These are phyloP conservation scores for Cenchrus purpureus DNA, from an alignment of 176 grass and related monocot genomes.

Conservation along the genomic window DNA sequence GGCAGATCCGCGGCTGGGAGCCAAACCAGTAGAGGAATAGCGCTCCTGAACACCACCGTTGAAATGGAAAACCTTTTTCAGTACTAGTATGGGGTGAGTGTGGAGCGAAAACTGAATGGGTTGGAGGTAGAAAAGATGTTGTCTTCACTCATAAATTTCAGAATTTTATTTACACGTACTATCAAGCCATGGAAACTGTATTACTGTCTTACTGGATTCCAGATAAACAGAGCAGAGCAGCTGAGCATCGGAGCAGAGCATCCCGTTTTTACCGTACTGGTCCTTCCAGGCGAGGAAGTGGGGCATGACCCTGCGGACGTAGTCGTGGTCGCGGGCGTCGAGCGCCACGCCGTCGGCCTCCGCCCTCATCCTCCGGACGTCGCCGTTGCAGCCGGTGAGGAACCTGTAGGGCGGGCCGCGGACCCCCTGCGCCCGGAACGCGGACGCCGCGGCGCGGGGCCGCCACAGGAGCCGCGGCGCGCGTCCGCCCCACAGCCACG, in stretches of 20 bases:
- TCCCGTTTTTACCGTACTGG: slow-evolving; percentile 40
- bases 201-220: not conserved
- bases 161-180: not conserved
- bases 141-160: too few relatives aligned
- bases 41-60: slow-evolving; percentile 28
- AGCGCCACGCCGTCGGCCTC: slow-evolving; percentile 3
- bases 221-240: not conserved
- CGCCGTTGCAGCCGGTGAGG: slow-evolving; percentile 31
- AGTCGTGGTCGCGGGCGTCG: slow-evolving; percentile 46
- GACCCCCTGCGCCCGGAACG: slow-evolving; percentile 47
- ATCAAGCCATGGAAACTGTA: not conserved
- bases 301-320: slow-evolving; percentile 14
- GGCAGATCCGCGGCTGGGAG: slow-evolving; percentile 26
- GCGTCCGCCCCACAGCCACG: slow-evolving; percentile 35
- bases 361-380: slow-evolving; percentile 35
- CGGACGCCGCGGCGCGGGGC: slow-evolving; percentile 26
- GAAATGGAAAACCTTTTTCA: not conserved
- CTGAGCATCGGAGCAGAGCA: not conserved
- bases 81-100: not conserved
- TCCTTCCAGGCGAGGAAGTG: slow-evolving; percentile 47
- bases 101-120: not conserved
- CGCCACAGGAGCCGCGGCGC: slow-evolving; percentile 38
- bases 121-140: too few relatives aligned
- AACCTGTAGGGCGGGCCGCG: slow-evolving; percentile 45
- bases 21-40: slow-evolving; percentile 63